These are phyloP conservation scores for Wickerhamiella vanderwaltii DNA, from an alignment of 805 yeast species.

Conservation along the genomic window DNA sequence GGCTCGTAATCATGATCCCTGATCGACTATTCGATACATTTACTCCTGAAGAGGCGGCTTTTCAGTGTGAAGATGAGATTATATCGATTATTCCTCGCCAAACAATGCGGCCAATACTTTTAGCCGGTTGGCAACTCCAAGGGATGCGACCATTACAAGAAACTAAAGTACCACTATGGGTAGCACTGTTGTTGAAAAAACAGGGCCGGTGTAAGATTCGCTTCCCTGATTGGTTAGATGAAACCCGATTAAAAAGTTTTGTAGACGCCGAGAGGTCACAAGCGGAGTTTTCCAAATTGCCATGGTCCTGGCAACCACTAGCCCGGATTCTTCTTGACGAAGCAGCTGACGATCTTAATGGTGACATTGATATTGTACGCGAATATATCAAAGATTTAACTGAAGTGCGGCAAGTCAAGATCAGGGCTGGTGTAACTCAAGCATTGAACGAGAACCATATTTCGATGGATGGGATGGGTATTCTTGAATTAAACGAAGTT, in stretches of 20 bases:
- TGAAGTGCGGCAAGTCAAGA: constrained; percentile 70
- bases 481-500: constrained; percentile 77
- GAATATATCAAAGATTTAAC: constrained; percentile 68
- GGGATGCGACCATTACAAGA: constrained; percentile 55
- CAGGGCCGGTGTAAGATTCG: constrained; percentile 79
- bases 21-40: constrained; percentile 11
- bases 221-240: constrained; percentile 73
- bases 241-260: constrained; percentile 39
- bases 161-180: constrained; percentile 69
- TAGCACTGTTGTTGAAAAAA: constrained; percentile 67
- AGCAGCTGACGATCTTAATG: constrained; percentile 70
- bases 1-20: constrained; percentile 1
- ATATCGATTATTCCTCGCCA: constrained; percentile 71
- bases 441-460: constrained; percentile 66
- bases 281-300: constrained; percentile 47
- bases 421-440: constrained; percentile 63
- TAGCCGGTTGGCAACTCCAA: constrained; percentile 54
- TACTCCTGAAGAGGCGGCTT: constrained; percentile 50
- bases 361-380: constrained; percentile 58
- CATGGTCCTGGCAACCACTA: constrained; percentile 81
- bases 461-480: constrained; percentile 67
- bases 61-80: constrained; percentile 68
- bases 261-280: constrained; percentile 55
- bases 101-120: constrained; percentile 47
- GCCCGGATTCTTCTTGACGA: constrained; percentile 54